Evolutionary conservation across 2,329 filamentous ascomycete species (phyloP).

Genomic region (Cryphonectria parasitica): DNA sequence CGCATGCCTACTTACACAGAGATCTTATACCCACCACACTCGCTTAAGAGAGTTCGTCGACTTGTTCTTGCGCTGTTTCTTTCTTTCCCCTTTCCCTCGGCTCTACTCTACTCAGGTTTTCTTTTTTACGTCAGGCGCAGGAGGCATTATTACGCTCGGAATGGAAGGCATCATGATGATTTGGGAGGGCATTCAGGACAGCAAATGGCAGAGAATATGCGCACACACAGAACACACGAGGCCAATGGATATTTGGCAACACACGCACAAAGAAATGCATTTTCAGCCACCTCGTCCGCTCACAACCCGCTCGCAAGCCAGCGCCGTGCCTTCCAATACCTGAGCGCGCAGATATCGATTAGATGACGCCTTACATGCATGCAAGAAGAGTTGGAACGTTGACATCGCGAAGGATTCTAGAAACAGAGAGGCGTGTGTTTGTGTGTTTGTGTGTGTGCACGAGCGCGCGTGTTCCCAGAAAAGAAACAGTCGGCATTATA

Average conservation of each 20-base stretch:
- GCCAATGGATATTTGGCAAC: neutral
- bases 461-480: no score
- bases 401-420: no score
- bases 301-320: neutral
- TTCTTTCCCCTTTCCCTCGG: neutral
- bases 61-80: neutral
- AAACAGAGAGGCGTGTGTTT: no score
- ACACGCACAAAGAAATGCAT: neutral
- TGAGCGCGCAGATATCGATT: no score
- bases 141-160: neutral
- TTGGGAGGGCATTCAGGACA: neutral
- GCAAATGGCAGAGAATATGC: neutral
- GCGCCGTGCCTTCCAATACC: no score
- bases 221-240: neutral
- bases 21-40: conserved; percentile 26
- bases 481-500: no score
- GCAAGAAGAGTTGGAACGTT: no score
- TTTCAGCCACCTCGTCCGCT: neutral
- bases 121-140: conserved; percentile 20
- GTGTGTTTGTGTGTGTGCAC: no score
- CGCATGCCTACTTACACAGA: conserved; percentile 11
- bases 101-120: neutral
- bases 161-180: conserved; percentile 1
- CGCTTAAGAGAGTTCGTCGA: conserved; percentile 17
- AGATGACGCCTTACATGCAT: no score